Evolutionary conservation across 768 basidiomycete genomes (phyloP).

Genomic region (Holtermannia corniformis): DNA sequence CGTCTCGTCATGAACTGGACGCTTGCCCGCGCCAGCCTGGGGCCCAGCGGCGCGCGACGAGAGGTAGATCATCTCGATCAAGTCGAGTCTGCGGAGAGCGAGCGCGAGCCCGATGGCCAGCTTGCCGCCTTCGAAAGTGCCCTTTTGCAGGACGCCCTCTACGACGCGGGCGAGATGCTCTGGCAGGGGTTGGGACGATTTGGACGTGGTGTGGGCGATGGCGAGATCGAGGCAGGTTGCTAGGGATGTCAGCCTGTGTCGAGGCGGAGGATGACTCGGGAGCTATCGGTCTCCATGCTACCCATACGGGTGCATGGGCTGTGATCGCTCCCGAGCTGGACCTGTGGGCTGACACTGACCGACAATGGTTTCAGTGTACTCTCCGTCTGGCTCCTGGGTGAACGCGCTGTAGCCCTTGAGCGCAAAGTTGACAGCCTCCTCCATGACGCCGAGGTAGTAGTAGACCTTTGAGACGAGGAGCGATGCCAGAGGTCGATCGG

Average conservation of each 20-base stretch:
- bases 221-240: conserved; percentile 96
- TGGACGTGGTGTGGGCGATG: conserved; percentile 51
- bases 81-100: conserved; percentile 77
- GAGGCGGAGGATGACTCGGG: background rate
- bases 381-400: conserved; percentile 54
- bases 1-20: conserved; percentile 57
- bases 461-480: conserved; percentile 96
- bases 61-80: conserved; percentile 62
- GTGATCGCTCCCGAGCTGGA: background rate
- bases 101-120: conserved; percentile 94
- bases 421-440: conserved; percentile 91
- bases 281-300: background rate
- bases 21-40: conserved; percentile 23
- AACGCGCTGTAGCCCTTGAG: conserved; percentile 82
- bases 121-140: conserved; percentile 80
- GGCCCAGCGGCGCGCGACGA: conserved; percentile 16
- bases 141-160: conserved; percentile 76
- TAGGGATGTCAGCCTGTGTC: conserved; percentile 33
- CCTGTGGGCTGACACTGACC: conserved; percentile 63
- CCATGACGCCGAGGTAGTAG: conserved; percentile 89
- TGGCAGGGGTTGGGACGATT: background rate
- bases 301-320: background rate
- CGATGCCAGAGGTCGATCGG: conserved; percentile 72
- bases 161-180: conserved; percentile 49
- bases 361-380: conserved; percentile 89